phyloP scores from a whole-genome alignment of 805 yeast genomes.

The Yamadazyma nakazawae region DNA sequence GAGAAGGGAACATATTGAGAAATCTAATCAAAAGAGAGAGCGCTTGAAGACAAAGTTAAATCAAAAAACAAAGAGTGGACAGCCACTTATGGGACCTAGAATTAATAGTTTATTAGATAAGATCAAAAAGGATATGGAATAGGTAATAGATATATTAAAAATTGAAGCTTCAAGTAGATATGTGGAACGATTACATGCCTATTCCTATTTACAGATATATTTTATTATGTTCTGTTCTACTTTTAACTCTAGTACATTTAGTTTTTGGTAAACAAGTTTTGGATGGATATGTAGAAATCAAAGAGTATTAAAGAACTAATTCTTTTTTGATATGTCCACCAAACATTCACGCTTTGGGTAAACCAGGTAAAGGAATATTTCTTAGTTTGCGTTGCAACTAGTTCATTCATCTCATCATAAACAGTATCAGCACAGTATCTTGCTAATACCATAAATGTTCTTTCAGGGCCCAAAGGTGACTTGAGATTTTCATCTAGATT shows the following conservation, averaged over 20 bases:
- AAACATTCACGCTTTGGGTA: slow-evolving; percentile 15
- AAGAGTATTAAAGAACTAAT: slow-evolving; percentile 30
- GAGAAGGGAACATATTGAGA: slow-evolving; percentile 31
- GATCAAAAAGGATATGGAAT: slow-evolving; percentile 40
- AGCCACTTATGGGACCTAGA: slow-evolving; percentile 89
- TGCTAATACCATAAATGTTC: slow-evolving; percentile 87
- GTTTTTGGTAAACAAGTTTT: background rate
- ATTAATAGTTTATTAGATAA: slow-evolving; percentile 75
- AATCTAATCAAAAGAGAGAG: slow-evolving; percentile 40
- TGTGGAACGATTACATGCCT: background rate
- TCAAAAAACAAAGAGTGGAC: slow-evolving; percentile 69
- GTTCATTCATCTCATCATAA: slow-evolving; percentile 60
- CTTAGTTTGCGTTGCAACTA: slow-evolving; percentile 16
- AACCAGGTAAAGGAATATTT: slow-evolving; percentile 21
- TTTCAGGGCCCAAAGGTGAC: slow-evolving; percentile 80
- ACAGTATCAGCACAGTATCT: slow-evolving; percentile 83
- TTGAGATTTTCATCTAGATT: slow-evolving; percentile 80
- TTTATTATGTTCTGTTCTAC: background rate
- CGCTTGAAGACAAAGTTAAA: slow-evolving; percentile 38
- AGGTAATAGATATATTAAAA: background rate
- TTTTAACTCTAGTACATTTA: background rate
- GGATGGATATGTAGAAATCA: slow-evolving; percentile 19
- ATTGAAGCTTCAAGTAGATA: background rate
- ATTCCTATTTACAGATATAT: slow-evolving; percentile 1
- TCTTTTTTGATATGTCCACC: slow-evolving; percentile 35